Percentiles rank a stretch among this genome's conserved stretches.
These are phyloP conservation scores for Pythium biforme DNA, from an alignment of 352 stramenopile species.

Conservation along the genomic window DNA sequence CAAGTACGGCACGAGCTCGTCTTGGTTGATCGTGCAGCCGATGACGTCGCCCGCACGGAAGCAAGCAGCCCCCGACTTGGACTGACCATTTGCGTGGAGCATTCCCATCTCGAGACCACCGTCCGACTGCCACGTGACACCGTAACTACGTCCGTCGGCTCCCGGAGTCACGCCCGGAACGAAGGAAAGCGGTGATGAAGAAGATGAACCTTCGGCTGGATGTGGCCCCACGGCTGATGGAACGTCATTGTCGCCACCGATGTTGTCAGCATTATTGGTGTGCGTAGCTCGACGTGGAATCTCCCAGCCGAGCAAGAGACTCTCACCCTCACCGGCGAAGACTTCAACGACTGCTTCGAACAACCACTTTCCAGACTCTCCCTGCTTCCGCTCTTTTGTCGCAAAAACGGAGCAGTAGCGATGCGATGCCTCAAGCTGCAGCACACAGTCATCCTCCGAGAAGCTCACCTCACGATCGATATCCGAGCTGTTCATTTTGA, in stretches of 20 bases:
- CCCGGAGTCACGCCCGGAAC: slow-evolving; percentile 62
- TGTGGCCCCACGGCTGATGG: too few relatives aligned
- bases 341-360: slow-evolving; percentile 45
- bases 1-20: slow-evolving; percentile 57
- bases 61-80: slow-evolving; percentile 58
- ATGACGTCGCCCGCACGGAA: slow-evolving; percentile 71
- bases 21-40: slow-evolving; percentile 76
- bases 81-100: slow-evolving; percentile 66
- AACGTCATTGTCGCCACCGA: not conserved
- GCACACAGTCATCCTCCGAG: slow-evolving; percentile 67
- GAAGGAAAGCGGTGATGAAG: slow-evolving; percentile 10
- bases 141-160: slow-evolving; percentile 55
- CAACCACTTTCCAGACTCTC: slow-evolving; percentile 78
- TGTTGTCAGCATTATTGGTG: not conserved
- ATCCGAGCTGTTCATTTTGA: slow-evolving; percentile 65
- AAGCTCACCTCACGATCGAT: slow-evolving; percentile 67
- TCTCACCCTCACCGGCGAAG: slow-evolving; percentile 57
- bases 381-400: slow-evolving; percentile 67
- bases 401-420: slow-evolving; percentile 69
- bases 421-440: slow-evolving; percentile 65
- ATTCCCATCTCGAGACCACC: slow-evolving; percentile 74
- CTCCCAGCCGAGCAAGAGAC: slow-evolving; percentile 77
- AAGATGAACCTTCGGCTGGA: not conserved
- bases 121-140: slow-evolving; percentile 75
- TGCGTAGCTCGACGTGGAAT: slow-evolving; percentile 31